Percentiles rank a stretch among this genome's conserved stretches.
Evolutionary conservation across 2,329 filamentous ascomycete species (phyloP).

Genomic region (Rutstroemia sp.): DNA sequence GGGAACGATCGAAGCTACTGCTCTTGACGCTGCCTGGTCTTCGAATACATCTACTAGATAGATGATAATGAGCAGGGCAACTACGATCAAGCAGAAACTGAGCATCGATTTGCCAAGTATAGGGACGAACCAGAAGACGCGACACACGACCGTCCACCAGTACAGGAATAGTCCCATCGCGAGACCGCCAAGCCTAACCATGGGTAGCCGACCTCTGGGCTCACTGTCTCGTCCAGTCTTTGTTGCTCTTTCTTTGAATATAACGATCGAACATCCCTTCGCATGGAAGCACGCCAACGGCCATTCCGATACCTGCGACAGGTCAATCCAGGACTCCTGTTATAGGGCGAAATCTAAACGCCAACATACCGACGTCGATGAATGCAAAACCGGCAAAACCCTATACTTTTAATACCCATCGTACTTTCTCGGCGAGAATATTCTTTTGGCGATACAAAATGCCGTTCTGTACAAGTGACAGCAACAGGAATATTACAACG

Average conservation of each 20-base stretch:
- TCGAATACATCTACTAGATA: slow-evolving; percentile 4
- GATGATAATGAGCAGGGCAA: too few species aligned
- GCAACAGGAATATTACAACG: neutral
- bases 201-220: slow-evolving; percentile 36
- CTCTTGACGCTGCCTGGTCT: neutral
- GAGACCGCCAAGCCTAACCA: slow-evolving; percentile 31
- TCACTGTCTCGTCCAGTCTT: slow-evolving; percentile 36
- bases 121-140: slow-evolving; percentile 36
- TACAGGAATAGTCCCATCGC: slow-evolving; percentile 38
- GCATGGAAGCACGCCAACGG: slow-evolving; percentile 17
- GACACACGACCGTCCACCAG: slow-evolving; percentile 36
- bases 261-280: slow-evolving; percentile 21
- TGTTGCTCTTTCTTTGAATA: slow-evolving; percentile 40
- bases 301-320: slow-evolving; percentile 25
- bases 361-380: slow-evolving; percentile 32
- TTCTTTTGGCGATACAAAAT: neutral
- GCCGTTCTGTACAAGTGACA: neutral
- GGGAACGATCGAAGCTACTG: neutral
- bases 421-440: neutral
- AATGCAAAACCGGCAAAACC: slow-evolving; percentile 30
- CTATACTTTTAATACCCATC: neutral
- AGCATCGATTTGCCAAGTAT: neutral
- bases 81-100: too few species aligned
- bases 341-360: too few species aligned
- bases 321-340: too few species aligned